Evolutionary conservation across 1,284 basidiomycete genomes (phyloP), one percentile per base, ranked within the genome.

Genomic region (Moniliophthora roreri): DNA sequence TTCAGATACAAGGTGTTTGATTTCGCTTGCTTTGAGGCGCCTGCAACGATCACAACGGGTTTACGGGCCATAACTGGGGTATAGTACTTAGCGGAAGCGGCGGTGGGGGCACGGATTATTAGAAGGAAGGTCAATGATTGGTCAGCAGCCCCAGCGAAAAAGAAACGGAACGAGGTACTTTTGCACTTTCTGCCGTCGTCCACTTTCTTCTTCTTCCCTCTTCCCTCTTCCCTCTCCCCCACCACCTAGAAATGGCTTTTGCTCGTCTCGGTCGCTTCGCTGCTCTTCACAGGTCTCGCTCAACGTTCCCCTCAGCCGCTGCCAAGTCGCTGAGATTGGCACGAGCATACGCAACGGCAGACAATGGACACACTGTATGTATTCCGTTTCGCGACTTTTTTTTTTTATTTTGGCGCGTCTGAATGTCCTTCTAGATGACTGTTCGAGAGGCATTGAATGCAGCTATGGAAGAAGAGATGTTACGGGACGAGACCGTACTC

Each of bases 381-480:
- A 38, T 51, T 60, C 63, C 62, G 58, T 61, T 58, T 63, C 58
- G 56, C 37, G 42, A 37, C 34, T 58, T 52, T 48, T 46, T 49
- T 42, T 32, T 24, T n/a, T n/a, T n/a, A n/a, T 39, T 47, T 20
- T 49, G 48, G 32, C 51, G 47, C 53, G 60, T 45, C 47, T 40
- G 8, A 41, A 56, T 55, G 37, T 46, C 44, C 40, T 58, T 60
- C 21, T 68, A 95, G 90, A 92, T 98, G 93, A 98, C 95, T 50
- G 96, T 98, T 58, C 92, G 97, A 68, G 97, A 99, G 56, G 97
- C 97, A 38, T 87, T 99, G 62, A 99, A 98, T 77, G 77, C 87
- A 56, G 97, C 97, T 35, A 96, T 99, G 93, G 97, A 99, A 79
- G 97, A 99, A 77, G 97, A 99, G 79, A 99, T 99, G 97, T 70